These are phyloP conservation scores for Leccinum pachyderme DNA, from an alignment of 1,284 basidiomycete genomes.

Conservation along the genomic window DNA sequence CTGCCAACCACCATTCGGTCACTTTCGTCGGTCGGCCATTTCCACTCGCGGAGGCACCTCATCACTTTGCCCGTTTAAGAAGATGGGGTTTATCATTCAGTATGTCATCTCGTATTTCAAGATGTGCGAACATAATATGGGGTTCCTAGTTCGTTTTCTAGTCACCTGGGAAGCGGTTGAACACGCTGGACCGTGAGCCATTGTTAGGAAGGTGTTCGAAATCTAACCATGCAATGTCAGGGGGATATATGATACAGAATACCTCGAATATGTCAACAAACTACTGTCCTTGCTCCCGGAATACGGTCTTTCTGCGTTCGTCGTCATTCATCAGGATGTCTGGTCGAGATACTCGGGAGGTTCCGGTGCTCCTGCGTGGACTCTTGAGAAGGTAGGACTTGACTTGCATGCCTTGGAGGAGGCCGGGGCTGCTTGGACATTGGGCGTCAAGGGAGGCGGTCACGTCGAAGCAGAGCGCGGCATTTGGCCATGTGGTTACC, in stretches of 20 bases:
- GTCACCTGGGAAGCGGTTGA: slow-evolving; percentile 98
- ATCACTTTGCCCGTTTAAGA: slow-evolving; percentile 76
- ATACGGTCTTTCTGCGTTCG: slow-evolving; percentile 81
- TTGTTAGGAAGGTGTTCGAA: neutral
- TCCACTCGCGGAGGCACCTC: slow-evolving; percentile 77
- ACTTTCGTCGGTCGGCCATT: slow-evolving; percentile 86
- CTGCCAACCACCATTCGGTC: slow-evolving; percentile 56
- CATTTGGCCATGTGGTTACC: slow-evolving; percentile 89
- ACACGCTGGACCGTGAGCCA: slow-evolving; percentile 81
- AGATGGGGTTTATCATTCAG: slow-evolving; percentile 87
- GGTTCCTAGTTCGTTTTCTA: slow-evolving; percentile 70
- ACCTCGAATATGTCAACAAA: slow-evolving; percentile 75
- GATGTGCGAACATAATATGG: neutral
- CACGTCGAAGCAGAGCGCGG: slow-evolving; percentile 73
- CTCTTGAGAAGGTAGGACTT: slow-evolving; percentile 77
- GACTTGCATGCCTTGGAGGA: slow-evolving; percentile 75
- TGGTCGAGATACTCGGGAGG: slow-evolving; percentile 96
- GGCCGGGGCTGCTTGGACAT: slow-evolving; percentile 81
- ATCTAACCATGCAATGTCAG: slow-evolving; percentile 37
- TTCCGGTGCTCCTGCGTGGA: slow-evolving; percentile 92
- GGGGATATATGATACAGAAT: slow-evolving; percentile 81
- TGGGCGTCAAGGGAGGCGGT: slow-evolving; percentile 74
- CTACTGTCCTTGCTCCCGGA: slow-evolving; percentile 77
- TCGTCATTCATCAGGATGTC: slow-evolving; percentile 88
- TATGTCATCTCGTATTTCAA: slow-evolving; percentile 37